phyloP scores from a whole-genome alignment of 2,329 filamentous ascomycete genomes.

The Fusarium abutilonis region DNA sequence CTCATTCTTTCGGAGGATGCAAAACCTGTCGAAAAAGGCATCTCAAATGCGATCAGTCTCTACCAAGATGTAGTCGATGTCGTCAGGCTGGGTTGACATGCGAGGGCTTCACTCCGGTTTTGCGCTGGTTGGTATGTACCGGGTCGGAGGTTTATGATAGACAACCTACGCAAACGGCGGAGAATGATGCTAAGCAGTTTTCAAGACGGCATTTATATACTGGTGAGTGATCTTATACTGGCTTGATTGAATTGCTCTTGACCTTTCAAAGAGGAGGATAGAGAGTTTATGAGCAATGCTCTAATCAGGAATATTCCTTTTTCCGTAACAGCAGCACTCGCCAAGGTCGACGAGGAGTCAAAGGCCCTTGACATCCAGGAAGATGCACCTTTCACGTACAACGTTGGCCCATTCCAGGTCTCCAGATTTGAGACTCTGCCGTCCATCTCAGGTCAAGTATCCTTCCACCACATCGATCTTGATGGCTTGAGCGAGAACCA shows the following conservation, averaged over 20 bases:
- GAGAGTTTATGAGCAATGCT: conserved; percentile 32
- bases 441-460: conserved; percentile 18
- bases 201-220: conserved; percentile 38
- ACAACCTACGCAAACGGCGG: conserved; percentile 20
- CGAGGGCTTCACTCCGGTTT: conserved; percentile 35
- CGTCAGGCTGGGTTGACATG: conserved; percentile 28
- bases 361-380: conserved; percentile 16
- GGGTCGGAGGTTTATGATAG: conserved; percentile 33
- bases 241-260: no score
- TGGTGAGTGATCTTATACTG: background rate
- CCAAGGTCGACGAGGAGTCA: conserved; percentile 34
- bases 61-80: conserved; percentile 34
- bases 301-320: conserved; percentile 19
- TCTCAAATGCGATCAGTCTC: conserved; percentile 37
- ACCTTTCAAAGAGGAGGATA: conserved; percentile 19
- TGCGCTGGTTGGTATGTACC: conserved; percentile 35
- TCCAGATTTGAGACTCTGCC: conserved; percentile 33
- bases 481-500: conserved; percentile 19
- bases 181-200: conserved; percentile 24
- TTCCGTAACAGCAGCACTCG: conserved; percentile 32
- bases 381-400: background rate
- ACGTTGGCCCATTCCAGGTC: conserved; percentile 33
- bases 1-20: conserved; percentile 38
- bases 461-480: conserved; percentile 20
- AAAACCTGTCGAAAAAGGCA: conserved; percentile 41